phyloP scores from a whole-genome alignment of 805 yeast species.

The Metschnikowia shivogae region DNA sequence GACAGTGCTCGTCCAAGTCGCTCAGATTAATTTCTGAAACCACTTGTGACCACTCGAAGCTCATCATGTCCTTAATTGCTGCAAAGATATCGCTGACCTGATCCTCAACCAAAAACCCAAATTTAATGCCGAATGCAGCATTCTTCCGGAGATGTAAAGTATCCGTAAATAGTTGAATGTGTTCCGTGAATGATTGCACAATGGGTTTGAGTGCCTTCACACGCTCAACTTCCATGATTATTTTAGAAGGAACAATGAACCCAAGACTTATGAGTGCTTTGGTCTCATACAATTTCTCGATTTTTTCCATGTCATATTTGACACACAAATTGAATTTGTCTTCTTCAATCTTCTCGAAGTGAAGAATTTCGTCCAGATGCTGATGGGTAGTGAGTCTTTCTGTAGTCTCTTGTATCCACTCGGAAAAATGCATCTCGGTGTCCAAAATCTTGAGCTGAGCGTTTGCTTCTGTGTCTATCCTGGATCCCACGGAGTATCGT shows the following conservation, averaged over 20 bases:
- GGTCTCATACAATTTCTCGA: slow-evolving; percentile 5
- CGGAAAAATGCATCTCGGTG: slow-evolving; percentile 34
- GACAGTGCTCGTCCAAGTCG: slow-evolving; percentile 16
- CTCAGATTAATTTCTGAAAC: slow-evolving; percentile 19
- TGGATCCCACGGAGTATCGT: slow-evolving; percentile 49
- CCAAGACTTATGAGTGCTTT: slow-evolving; percentile 32
- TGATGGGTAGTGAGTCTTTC: neutral
- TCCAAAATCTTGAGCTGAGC: slow-evolving; percentile 46
- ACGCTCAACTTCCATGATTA: slow-evolving; percentile 45
- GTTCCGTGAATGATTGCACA: slow-evolving; percentile 52
- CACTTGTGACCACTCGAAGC: slow-evolving; percentile 12
- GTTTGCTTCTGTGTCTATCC: slow-evolving; percentile 48
- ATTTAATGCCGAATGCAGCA: slow-evolving; percentile 36
- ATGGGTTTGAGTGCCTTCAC: slow-evolving; percentile 53
- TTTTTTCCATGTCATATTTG: slow-evolving; percentile 3
- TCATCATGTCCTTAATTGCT: slow-evolving; percentile 7
- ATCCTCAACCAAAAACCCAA: slow-evolving; percentile 37
- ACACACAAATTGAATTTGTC: slow-evolving; percentile 1
- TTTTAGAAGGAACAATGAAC: slow-evolving; percentile 52
- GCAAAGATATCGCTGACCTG: slow-evolving; percentile 31
- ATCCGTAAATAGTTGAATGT: slow-evolving; percentile 38
- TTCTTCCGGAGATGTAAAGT: slow-evolving; percentile 19
- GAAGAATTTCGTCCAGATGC: slow-evolving; percentile 1
- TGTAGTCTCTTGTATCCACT: slow-evolving; percentile 43
- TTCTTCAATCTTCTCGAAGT: neutral